These are phyloP conservation scores for Xylariales sp. DNA, from an alignment of 2,329 filamentous ascomycete genomes.

Conservation along the genomic window DNA sequence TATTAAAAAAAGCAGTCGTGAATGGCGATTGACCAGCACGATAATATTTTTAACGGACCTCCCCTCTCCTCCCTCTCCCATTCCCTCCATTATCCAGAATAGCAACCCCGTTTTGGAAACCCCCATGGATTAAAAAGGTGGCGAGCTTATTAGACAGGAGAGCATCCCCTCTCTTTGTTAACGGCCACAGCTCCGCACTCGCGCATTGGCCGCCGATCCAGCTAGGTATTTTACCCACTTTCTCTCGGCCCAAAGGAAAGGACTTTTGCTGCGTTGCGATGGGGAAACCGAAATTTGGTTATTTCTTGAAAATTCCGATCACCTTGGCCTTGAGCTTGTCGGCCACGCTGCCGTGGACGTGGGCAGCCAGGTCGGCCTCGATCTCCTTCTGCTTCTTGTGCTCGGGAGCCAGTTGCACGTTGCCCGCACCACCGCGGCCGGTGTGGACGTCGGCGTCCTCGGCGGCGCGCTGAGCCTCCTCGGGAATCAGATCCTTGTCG, in stretches of 20 bases:
- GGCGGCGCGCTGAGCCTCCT: slow-evolving; percentile 42
- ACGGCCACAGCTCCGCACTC: no score
- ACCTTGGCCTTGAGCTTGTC: slow-evolving; percentile 57
- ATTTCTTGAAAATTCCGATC: slow-evolving; percentile 45
- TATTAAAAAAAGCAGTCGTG: neutral
- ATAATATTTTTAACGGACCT: no score
- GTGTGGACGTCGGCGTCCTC: slow-evolving; percentile 50
- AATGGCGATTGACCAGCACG: neutral
- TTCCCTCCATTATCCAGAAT: no score
- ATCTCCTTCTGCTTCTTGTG: slow-evolving; percentile 19
- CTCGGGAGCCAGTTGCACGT: slow-evolving; percentile 38
- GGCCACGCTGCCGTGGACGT: slow-evolving; percentile 37
- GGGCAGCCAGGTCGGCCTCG: slow-evolving; percentile 21
- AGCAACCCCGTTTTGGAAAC: no score
- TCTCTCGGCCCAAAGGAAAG: no score
- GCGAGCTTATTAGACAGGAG: no score
- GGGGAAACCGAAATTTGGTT: neutral
- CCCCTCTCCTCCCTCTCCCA: no score
- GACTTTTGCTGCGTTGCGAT: no score
- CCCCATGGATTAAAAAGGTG: no score
- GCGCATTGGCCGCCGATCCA: no score
- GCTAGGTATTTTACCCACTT: no score
- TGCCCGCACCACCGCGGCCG: slow-evolving; percentile 57
- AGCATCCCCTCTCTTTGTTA: no score
- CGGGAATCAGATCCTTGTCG: slow-evolving; percentile 50